phyloP scores from a whole-genome alignment of 495 filamentous ascomycete genomes.

The Penicillium desertorum region DNA sequence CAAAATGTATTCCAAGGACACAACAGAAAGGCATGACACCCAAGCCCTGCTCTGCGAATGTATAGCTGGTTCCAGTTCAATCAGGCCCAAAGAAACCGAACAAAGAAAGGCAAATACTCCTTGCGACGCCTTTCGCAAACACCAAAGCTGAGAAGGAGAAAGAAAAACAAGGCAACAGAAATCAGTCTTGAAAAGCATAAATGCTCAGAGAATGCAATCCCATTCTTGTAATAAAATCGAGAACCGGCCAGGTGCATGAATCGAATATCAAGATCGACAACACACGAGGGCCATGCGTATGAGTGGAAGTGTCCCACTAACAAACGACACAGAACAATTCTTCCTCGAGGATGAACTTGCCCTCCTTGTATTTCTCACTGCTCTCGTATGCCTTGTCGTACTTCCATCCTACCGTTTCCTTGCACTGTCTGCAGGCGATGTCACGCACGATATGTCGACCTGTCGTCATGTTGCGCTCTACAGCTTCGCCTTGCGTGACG shows the following conservation, averaged over 20 bases:
- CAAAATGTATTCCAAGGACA: constrained; percentile 31
- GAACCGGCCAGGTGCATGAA: not conserved
- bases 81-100: constrained; percentile 40
- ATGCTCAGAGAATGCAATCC: constrained; percentile 9
- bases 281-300: not conserved
- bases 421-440: constrained; percentile 85
- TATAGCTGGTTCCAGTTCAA: not conserved
- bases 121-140: constrained; percentile 30
- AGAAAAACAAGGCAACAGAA: constrained; percentile 1
- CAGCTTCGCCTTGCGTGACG: constrained; percentile 71
- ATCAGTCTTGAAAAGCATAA: constrained; percentile 17
- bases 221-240: not conserved
- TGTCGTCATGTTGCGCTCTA: constrained; percentile 98
- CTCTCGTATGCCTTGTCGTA: constrained; percentile 95
- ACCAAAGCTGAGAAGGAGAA: constrained; percentile 18
- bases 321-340: constrained; percentile 81
- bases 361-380: constrained; percentile 97
- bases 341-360: constrained; percentile 94
- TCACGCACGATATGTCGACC: constrained; percentile 92
- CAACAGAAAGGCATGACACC: constrained; percentile 19
- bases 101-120: constrained; percentile 56
- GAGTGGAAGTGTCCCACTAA: constrained; percentile 26
- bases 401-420: constrained; percentile 93
- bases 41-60: not conserved
- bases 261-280: not conserved